Conservation (phyloP, 352 stramenopile genomes). For the Pythium monospermum region DNA sequence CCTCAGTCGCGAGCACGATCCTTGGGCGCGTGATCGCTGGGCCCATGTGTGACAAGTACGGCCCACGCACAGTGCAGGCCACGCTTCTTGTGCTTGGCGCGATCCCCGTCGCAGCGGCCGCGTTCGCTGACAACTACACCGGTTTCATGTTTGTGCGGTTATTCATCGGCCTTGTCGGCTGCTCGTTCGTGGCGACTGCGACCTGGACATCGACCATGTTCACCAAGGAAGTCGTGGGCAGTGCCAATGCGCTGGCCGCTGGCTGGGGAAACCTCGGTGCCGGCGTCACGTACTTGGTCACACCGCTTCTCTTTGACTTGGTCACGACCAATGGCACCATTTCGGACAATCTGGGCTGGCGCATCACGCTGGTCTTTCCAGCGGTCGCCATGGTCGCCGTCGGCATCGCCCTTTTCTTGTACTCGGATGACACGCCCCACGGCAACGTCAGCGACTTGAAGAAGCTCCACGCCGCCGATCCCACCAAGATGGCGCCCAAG, state of each 20-base stretch:
- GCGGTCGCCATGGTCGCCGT: constrained; percentile 74
- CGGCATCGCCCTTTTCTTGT: constrained; percentile 63
- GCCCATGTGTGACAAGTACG: constrained; percentile 89
- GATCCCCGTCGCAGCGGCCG: constrained; percentile 74
- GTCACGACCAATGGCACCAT: constrained; percentile 50
- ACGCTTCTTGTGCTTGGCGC: constrained; percentile 67
- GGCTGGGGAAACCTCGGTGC: constrained; percentile 93
- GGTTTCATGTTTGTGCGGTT: constrained; percentile 80
- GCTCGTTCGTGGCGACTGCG: constrained; percentile 89
- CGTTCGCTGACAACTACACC: constrained; percentile 70
- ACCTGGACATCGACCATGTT: constrained; percentile 94
- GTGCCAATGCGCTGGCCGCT: constrained; percentile 85
- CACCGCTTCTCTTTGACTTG: constrained; percentile 80
- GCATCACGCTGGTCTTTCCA: constrained; percentile 83
- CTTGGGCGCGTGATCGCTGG: constrained; percentile 85
- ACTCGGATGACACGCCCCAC: constrained; percentile 89
- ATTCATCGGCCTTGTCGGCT: constrained; percentile 90
- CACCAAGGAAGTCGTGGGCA: constrained; percentile 88
- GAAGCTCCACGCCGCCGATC: constrained; percentile 9
- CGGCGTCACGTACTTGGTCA: constrained; percentile 78
- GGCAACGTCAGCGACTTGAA: constrained; percentile 87
- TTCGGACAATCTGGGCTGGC: constrained; percentile 85
- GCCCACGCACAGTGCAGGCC: constrained; percentile 74
- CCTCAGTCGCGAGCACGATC: constrained; percentile 83
- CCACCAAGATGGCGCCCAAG: neutral